phyloP scores from a whole-genome alignment of 73 alveolate genomes.

The Loxodes magnus region DNA sequence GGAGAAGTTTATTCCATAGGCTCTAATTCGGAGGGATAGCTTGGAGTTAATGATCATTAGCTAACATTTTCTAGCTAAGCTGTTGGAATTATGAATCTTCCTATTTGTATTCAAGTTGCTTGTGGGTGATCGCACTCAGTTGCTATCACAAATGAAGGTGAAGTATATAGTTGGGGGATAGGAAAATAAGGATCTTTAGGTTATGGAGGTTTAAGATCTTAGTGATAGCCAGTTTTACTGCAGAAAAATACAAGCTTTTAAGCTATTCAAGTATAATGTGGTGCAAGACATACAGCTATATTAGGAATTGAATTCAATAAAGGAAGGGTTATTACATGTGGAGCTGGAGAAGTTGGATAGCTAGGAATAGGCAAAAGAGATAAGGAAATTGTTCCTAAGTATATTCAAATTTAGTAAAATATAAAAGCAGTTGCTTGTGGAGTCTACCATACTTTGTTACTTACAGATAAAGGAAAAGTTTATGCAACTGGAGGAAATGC shows the following conservation, averaged over 20 bases:
- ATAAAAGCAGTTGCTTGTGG: constrained; percentile 67
- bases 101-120: constrained; percentile 16
- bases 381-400: constrained; percentile 4
- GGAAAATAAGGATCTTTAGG: constrained; percentile 52
- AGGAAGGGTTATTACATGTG: constrained; percentile 11
- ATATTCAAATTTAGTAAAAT: constrained; percentile 1
- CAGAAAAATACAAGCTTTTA: not conserved
- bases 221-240: constrained; percentile 2
- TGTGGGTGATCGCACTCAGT: constrained; percentile 46
- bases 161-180: constrained; percentile 47
- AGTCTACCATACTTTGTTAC: constrained; percentile 55
- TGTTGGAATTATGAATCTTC: constrained; percentile 19
- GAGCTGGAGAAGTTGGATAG: constrained; percentile 22
- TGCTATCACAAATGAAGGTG: constrained; percentile 24
- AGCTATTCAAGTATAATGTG: constrained; percentile 10
- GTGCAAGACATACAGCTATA: constrained; percentile 25
- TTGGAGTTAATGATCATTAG: constrained; percentile 72
- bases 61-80: constrained; percentile 34
- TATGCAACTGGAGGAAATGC: constrained; percentile 67
- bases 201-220: not conserved
- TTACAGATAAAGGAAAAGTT: constrained; percentile 60
- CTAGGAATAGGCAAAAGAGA: constrained; percentile 15
- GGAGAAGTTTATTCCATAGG: constrained; percentile 87
- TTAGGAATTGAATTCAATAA: constrained; percentile 15
- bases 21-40: constrained; percentile 70